Percentiles rank a stretch among this genome's conserved stretches.
phyloP scores from a whole-genome alignment of 805 yeast genomes.

The Cyberlindnera sargentensis region DNA sequence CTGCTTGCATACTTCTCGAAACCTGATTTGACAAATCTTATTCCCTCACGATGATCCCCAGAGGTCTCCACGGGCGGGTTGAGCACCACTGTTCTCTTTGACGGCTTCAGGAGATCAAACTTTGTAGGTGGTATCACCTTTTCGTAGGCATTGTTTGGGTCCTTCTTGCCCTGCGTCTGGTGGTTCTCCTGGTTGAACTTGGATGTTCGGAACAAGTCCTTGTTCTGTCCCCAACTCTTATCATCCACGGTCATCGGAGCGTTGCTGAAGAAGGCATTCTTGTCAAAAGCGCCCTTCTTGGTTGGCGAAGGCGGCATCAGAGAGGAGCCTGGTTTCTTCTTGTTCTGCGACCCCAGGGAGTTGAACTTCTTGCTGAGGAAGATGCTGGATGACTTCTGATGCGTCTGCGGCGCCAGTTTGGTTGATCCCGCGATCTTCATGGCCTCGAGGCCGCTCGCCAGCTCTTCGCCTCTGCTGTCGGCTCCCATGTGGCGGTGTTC shows the following conservation, averaged over 20 bases:
- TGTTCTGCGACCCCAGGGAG: slow-evolving; percentile 12
- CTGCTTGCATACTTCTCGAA: slow-evolving; percentile 14
- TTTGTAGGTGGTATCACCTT: background rate
- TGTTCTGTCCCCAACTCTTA: slow-evolving; percentile 17
- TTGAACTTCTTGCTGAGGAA: slow-evolving; percentile 17
- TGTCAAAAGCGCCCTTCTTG: slow-evolving; percentile 5
- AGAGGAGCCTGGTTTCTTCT: background rate
- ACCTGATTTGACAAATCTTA: slow-evolving; percentile 7
- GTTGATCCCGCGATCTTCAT: slow-evolving; percentile 11
- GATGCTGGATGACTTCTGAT: slow-evolving; percentile 14
- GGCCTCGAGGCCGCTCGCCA: slow-evolving; percentile 2
- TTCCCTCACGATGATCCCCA: slow-evolving; percentile 7
- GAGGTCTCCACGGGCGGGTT: slow-evolving; percentile 5
- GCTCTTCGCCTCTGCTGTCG: background rate
- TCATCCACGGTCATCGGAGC: slow-evolving; percentile 19
- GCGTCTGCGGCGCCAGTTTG: slow-evolving; percentile 7
- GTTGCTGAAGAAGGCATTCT: slow-evolving; percentile 13
- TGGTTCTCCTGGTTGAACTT: slow-evolving; percentile 2
- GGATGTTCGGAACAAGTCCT: slow-evolving; percentile 2
- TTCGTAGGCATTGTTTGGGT: background rate
- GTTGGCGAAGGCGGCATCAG: too few species aligned
- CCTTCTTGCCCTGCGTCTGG: background rate
- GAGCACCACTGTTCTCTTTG: slow-evolving; percentile 2
- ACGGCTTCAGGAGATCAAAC: background rate
- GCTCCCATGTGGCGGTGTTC: too few species aligned